Base-by-base conservation (phyloP, 352 stramenopile genomes). In the Phytopythium kandeliae region DNA sequence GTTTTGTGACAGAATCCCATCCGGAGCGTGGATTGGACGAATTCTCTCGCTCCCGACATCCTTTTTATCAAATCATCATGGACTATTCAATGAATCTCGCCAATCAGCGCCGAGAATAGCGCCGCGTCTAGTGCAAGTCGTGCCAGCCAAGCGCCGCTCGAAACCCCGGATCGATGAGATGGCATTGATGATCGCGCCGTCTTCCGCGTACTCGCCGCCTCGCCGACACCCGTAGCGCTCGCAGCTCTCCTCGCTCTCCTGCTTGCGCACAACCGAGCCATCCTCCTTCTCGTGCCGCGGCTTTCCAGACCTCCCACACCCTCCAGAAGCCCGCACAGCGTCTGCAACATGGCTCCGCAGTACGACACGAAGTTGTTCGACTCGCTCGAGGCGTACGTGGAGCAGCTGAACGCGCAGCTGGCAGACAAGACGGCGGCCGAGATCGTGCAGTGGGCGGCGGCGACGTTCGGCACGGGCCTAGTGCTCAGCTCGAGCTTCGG, bases 401-500 rank as follows among this genome's bases (percentile, higher is more conserved):
- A 78, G 31, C 69, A 73, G 40, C 64, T 88, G 47, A 92, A 90
- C 59, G 58, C 61, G 55, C 60, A 81, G 34, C 60, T 92, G 4
- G 60, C 56, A 3, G 55, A 51, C 30, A 88, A 87, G 51, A 71
- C 58, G 12, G 71, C 85, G 3, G 43, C 52, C 13, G 70, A 91
- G 59, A 78, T 94, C 51, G 66, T 92, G 46, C 48, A 74, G 41
- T 95, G 83, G 81, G 62, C 83, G 12, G 63, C 80, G 35, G 64
- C 71, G 4, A 89, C 80, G 25, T 95, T 91, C 47, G 85, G 85
- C 37, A 34, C 54, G 21, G 65, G 72, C 48, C 59, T 81, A 4
- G 81, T 82, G 31, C 66, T 95, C 43, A 91, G 74, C 72, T 91
- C 85, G 43, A 92, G 78, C 64, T 95, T 95, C 43, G 85, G 85